Evolutionary conservation across 1,284 basidiomycete genomes (phyloP), one percentile per base, ranked within the genome.

Genomic region (Pyrrhoderma noxium): DNA sequence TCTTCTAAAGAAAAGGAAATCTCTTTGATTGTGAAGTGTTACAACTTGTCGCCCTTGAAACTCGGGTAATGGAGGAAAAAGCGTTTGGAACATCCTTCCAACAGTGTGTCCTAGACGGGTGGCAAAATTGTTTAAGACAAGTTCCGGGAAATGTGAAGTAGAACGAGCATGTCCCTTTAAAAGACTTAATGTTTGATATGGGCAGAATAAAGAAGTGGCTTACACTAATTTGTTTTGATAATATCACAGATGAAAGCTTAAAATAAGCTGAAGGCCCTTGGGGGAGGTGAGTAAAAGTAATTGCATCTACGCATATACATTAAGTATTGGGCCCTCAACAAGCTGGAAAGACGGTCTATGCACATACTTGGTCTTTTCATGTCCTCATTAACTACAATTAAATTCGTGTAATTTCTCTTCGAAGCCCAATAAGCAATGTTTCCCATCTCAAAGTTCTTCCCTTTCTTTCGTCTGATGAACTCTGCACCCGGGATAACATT

Each of bases 41-140:
- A 98, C 93, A 13, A 98, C 94, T 68, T 99, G 96, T 39, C 96
- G 77, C 16, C 96, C 96, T 66, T 95, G 89, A 62, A 98, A 93
- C 67, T 96, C 89, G 0, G 95, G 94, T 57, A 97, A 76, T 13
- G 90, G 89, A 13, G 96, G 96, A 71, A 99, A 99, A 19, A 95
- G 77, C 1, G 90, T 90, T 61, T 97, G 95, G 67, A 99, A 93
- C 72, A 99, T 85, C 27, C 89, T 79, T 8, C 96, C 96, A 51
- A 98, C 85, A 4, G 85, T 82, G 64, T 96, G 89, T 52, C 96
- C 96, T 8, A 99, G 80, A 2, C 93, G 81, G 1, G 96, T 99
- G 3, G 90, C 88, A 63, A 99, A 98, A 61, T 88, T 88, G 68
- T 98, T 98, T 21, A 99, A 76, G 42, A 99, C 91, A 35, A 99